A percentile compares a stretch with the other conserved stretches of the same genome.
Evolutionary conservation across 2,329 filamentous ascomycete genomes (phyloP).

Genomic region (Sarocladium brachiariae): DNA sequence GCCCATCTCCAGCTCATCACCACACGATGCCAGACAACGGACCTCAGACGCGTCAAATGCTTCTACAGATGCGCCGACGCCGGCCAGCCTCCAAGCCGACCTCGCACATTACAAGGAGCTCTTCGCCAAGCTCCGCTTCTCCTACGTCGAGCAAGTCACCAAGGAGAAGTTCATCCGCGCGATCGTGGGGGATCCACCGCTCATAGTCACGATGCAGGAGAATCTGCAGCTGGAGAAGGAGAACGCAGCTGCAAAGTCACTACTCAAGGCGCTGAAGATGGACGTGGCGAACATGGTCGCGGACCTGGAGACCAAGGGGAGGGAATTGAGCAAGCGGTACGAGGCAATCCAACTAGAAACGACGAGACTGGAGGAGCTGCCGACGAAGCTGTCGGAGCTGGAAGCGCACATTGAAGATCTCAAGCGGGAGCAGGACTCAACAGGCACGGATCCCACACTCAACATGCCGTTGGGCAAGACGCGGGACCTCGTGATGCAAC

Average conservation of each 20-base stretch:
- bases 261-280: constrained; percentile 71
- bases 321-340: constrained; percentile 49
- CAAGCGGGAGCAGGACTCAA: constrained; percentile 29
- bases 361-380: constrained; percentile 42
- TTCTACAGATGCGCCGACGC: constrained; percentile 60
- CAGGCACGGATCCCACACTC: constrained; percentile 33
- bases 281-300: constrained; percentile 68
- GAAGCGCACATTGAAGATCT: constrained; percentile 42
- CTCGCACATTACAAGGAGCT: constrained; percentile 88
- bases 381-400: constrained; percentile 39
- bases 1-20: constrained; percentile 53
- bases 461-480: constrained; percentile 54
- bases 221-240: constrained; percentile 68
- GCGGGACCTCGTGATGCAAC: constrained; percentile 42
- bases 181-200: constrained; percentile 83
- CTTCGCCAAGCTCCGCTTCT: constrained; percentile 93
- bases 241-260: constrained; percentile 64
- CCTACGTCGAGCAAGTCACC: constrained; percentile 95
- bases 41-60: constrained; percentile 67
- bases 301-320: constrained; percentile 61
- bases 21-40: constrained; percentile 32
- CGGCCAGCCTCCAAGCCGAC: constrained; percentile 74
- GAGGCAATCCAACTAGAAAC: constrained; percentile 44
- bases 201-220: constrained; percentile 75
- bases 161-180: constrained; percentile 96